A percentile compares a stretch with the other conserved stretches of the same genome.
Evolutionary conservation across 202 grass and related monocot genomes (phyloP).

Genomic region (Zoysia matrella): DNA sequence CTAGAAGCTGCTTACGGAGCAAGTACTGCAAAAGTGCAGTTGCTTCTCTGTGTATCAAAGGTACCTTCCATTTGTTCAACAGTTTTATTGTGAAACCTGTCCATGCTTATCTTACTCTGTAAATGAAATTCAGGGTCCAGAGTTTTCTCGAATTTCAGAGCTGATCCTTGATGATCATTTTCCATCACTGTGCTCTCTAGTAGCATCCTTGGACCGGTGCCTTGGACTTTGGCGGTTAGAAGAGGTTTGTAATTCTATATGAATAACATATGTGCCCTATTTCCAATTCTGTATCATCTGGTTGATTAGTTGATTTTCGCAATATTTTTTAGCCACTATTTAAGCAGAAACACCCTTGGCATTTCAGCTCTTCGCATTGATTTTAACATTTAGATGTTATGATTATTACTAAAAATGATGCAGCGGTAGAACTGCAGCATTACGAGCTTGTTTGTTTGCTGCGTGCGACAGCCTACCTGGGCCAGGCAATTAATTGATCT

Average conservation of each 20-base stretch:
- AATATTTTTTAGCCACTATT: neutral
- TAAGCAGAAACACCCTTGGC: neutral
- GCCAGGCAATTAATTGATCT: no score
- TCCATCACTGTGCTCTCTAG: constrained; percentile 67
- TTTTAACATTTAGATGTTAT: constrained; percentile 11
- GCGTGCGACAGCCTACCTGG: no score
- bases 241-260: constrained; percentile 59
- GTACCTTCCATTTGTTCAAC: constrained; percentile 36
- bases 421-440: neutral
- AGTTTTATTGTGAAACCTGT: constrained; percentile 3
- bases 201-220: constrained; percentile 64
- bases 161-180: constrained; percentile 60
- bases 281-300: constrained; percentile 26
- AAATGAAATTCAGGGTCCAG: constrained; percentile 67
- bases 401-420: neutral
- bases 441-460: neutral
- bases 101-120: constrained; percentile 25
- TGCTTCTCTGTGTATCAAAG: constrained; percentile 72
- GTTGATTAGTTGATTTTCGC: neutral
- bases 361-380: neutral
- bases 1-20: constrained; percentile 72
- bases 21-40: constrained; percentile 56
- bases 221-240: constrained; percentile 84
- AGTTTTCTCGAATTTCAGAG: constrained; percentile 69
- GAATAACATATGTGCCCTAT: neutral